Percentiles rank a stretch among this genome's conserved stretches.
These are phyloP conservation scores for Eucalyptus erythrocorys DNA, from an alignment of 345 rosid genomes.

Conservation along the genomic window DNA sequence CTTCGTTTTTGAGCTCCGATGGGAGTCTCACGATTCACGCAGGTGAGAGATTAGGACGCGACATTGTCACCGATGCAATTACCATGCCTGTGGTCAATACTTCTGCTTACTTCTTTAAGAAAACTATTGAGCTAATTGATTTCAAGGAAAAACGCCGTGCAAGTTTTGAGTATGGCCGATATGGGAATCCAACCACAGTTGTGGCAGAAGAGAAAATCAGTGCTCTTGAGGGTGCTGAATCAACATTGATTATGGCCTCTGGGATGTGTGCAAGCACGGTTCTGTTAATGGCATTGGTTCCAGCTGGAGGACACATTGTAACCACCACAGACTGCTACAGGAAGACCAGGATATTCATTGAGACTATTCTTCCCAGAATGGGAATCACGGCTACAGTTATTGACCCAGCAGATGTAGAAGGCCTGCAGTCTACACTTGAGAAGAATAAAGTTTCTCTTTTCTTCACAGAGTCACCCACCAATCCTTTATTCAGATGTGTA, in stretches of 20 bases:
- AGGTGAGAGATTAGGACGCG: slow-evolving; percentile 94
- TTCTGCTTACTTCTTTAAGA: slow-evolving; percentile 87
- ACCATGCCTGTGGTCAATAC: slow-evolving; percentile 94
- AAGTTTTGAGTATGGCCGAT: slow-evolving; percentile 96
- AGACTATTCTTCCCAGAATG: slow-evolving; percentile 83
- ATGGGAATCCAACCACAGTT: slow-evolving; percentile 93
- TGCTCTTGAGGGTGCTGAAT: slow-evolving; percentile 96
- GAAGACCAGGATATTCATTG: slow-evolving; percentile 94
- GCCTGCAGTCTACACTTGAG: slow-evolving; percentile 66
- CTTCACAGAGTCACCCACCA: slow-evolving; percentile 94
- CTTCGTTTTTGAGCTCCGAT: slow-evolving; percentile 82
- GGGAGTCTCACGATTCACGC: slow-evolving; percentile 93
- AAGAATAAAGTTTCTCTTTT: slow-evolving; percentile 74
- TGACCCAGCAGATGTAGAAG: slow-evolving; percentile 86
- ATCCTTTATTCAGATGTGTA: slow-evolving; percentile 93
- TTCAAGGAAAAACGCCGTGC: slow-evolving; percentile 84
- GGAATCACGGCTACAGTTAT: slow-evolving; percentile 86
- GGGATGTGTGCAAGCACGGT: slow-evolving; percentile 98
- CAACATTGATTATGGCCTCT: slow-evolving; percentile 90
- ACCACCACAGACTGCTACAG: slow-evolving; percentile 95
- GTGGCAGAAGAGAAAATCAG: slow-evolving; percentile 85
- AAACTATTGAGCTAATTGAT: slow-evolving; percentile 77
- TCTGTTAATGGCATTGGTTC: slow-evolving; percentile 88
- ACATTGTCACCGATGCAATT: slow-evolving; percentile 92
- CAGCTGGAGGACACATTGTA: slow-evolving; percentile 92